Conservation (phyloP, 2,329 filamentous ascomycete species). For the Alternaria ventricosa region DNA sequence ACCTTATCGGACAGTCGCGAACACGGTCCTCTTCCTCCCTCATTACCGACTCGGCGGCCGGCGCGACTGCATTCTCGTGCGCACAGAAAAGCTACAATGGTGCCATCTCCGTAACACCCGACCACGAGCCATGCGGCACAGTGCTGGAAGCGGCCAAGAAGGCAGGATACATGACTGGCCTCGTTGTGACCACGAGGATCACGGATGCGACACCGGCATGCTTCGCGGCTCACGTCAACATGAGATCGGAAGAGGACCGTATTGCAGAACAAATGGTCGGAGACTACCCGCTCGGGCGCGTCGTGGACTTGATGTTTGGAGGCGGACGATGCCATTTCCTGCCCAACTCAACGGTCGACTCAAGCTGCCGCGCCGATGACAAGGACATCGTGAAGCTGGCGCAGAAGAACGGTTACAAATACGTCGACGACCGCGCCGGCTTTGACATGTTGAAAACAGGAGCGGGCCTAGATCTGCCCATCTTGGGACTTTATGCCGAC, state of each 20-base stretch:
- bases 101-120: conserved; percentile 87
- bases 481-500: conserved; percentile 83
- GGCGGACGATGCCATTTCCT: conserved; percentile 94
- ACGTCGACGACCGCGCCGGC: conserved; percentile 71
- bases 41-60: conserved; percentile 95
- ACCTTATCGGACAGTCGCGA: conserved; percentile 88
- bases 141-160: conserved; percentile 92
- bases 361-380: conserved; percentile 82
- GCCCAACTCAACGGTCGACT: conserved; percentile 73
- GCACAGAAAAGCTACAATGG: conserved; percentile 95
- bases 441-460: conserved; percentile 79
- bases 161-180: conserved; percentile 87
- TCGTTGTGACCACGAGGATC: conserved; percentile 93
- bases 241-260: conserved; percentile 80
- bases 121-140: conserved; percentile 86
- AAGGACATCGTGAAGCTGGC: conserved; percentile 78
- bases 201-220: conserved; percentile 97
- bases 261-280: conserved; percentile 94
- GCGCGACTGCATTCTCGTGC: conserved; percentile 94
- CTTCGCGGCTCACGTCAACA: conserved; percentile 87
- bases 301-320: conserved; percentile 91
- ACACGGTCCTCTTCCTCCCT: conserved; percentile 84
- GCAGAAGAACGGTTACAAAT: conserved; percentile 79
- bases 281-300: conserved; percentile 81
- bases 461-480: conserved; percentile 72